Evolutionary conservation across 768 basidiomycete species (phyloP).

Genomic region (Lactarius vividus): DNA sequence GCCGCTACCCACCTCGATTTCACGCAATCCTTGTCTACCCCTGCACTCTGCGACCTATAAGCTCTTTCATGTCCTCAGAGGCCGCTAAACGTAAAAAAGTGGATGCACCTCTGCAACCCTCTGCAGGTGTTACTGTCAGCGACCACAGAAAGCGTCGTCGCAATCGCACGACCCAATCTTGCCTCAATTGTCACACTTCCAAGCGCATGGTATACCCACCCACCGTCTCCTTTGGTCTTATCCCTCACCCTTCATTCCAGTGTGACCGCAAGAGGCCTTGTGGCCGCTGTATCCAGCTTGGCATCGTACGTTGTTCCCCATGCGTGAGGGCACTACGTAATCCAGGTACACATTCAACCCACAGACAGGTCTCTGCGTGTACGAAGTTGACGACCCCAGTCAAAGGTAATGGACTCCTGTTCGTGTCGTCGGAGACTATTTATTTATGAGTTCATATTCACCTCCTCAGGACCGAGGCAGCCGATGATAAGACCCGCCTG

Average conservation of each 20-base stretch:
- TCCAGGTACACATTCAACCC: neutral
- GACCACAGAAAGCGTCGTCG: slow-evolving; percentile 63
- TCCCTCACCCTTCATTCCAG: slow-evolving; percentile 29
- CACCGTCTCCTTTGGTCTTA: neutral
- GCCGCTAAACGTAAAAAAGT: slow-evolving; percentile 34
- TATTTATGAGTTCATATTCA: neutral
- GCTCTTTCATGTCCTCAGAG: slow-evolving; percentile 33
- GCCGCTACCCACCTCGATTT: neutral
- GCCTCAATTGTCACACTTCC: slow-evolving; percentile 69
- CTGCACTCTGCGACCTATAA: neutral
- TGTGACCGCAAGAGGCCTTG: slow-evolving; percentile 50
- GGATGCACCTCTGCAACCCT: slow-evolving; percentile 30
- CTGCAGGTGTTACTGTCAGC: slow-evolving; percentile 39
- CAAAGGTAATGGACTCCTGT: slow-evolving; percentile 43
- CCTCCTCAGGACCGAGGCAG: slow-evolving; percentile 33
- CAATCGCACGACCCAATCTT: slow-evolving; percentile 72
- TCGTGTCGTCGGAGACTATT: neutral
- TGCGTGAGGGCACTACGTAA: neutral
- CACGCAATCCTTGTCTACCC: too few relatives aligned
- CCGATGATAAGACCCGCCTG: slow-evolving; percentile 64
- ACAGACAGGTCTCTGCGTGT: slow-evolving; percentile 79
- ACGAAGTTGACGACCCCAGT: slow-evolving; percentile 76
- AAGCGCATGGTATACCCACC: slow-evolving; percentile 59
- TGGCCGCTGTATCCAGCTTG: slow-evolving; percentile 44
- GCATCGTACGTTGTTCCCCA: slow-evolving; percentile 35